Percentiles rank a stretch among this genome's conserved stretches.
phyloP scores from a whole-genome alignment of 495 filamentous ascomycete genomes.

The Penicillium samsonianum region DNA sequence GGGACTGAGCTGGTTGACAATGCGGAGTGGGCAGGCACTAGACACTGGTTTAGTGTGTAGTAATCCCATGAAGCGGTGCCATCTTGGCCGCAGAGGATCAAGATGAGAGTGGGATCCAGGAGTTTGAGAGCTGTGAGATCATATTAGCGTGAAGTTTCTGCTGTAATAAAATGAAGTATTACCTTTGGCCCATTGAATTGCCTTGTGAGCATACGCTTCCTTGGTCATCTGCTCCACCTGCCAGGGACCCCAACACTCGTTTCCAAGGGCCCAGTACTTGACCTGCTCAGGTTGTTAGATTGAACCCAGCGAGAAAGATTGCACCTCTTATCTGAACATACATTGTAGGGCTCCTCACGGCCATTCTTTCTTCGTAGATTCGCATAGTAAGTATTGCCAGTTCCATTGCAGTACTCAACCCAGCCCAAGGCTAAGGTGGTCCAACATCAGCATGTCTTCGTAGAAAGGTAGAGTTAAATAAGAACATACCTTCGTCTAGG shows the following conservation, averaged over 20 bases:
- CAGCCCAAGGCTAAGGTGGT: conserved; percentile 59
- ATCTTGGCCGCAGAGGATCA: conserved; percentile 73
- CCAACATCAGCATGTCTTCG: not conserved
- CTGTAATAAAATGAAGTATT: not conserved
- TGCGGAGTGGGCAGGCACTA: conserved; percentile 40
- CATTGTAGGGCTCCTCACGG: conserved; percentile 69
- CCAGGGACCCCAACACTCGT: conserved; percentile 80
- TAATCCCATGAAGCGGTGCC: conserved; percentile 70
- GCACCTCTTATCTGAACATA: conserved; percentile 25
- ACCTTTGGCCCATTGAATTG: conserved; percentile 76
- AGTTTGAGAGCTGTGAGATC: conserved; percentile 60
- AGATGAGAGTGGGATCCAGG: conserved; percentile 63
- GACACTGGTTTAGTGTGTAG: conserved; percentile 67
- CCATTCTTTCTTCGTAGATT: conserved; percentile 74
- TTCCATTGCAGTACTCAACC: conserved; percentile 81
- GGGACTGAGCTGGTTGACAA: conserved; percentile 52
- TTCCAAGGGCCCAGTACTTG: conserved; percentile 69
- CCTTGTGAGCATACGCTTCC: conserved; percentile 73
- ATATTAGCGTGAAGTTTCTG: conserved; percentile 1
- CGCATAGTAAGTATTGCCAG: conserved; percentile 72
- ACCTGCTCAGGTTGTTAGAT: conserved; percentile 38
- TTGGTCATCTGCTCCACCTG: conserved; percentile 75
- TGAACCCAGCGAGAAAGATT: not conserved
- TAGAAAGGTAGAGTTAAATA: not conserved
- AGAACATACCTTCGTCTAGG: conserved; percentile 61